Evolutionary conservation across 2,329 filamentous ascomycete genomes (phyloP).

Genomic region (Microthyrium microscopicum): DNA sequence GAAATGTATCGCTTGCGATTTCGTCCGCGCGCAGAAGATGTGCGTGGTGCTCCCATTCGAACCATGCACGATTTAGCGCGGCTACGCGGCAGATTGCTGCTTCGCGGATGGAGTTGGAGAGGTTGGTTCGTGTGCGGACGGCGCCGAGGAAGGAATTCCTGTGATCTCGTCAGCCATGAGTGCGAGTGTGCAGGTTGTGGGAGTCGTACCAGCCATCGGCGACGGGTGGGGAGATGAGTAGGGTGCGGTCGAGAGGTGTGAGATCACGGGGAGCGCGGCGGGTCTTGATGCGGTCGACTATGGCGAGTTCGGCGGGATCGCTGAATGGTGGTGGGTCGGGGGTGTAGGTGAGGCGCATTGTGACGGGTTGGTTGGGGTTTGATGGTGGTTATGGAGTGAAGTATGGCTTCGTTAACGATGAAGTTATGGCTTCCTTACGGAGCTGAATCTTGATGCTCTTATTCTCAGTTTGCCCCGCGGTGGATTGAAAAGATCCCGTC

Average conservation of each 20-base stretch:
- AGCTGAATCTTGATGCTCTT: no score
- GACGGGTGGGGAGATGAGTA: conserved; percentile 38
- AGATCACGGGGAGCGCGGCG: conserved; percentile 33
- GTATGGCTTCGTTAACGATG: no score
- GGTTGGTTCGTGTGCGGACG: conserved; percentile 35
- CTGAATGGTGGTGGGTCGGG: conserved; percentile 31
- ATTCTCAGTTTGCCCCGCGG: no score
- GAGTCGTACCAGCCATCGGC: conserved; percentile 34
- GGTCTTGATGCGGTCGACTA: conserved; percentile 33
- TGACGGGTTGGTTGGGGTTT: background rate
- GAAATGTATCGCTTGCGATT: conserved; percentile 39
- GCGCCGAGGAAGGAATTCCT: conserved; percentile 39
- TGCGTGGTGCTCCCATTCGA: conserved; percentile 69
- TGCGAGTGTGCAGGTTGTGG: background rate
- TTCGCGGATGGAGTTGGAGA: conserved; percentile 44
- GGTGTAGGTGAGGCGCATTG: conserved; percentile 39
- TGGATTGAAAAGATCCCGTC: no score
- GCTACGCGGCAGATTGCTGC: conserved; percentile 69
- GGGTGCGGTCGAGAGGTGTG: conserved; percentile 35
- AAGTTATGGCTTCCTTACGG: no score
- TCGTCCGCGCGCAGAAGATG: conserved; percentile 43
- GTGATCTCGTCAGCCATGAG: background rate
- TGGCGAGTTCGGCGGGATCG: conserved; percentile 30
- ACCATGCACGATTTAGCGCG: conserved; percentile 65
- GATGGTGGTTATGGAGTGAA: no score